Base-by-base conservation (phyloP, 768 basidiomycete genomes). In the Suillus clintonianus region DNA sequence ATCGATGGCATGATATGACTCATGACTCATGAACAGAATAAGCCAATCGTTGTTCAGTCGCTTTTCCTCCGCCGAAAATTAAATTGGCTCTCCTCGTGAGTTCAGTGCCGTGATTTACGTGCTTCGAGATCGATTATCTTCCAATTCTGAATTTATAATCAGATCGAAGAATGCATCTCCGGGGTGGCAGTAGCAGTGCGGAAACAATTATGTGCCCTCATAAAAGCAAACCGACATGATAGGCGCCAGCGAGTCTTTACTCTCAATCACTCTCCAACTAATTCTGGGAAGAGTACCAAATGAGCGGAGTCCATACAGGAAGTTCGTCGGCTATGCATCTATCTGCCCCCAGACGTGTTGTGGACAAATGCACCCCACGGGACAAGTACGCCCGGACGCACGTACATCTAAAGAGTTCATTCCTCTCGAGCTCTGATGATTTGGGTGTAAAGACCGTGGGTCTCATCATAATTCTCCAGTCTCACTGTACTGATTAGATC, bases 291-390 rank as follows among this genome's bases (percentile, higher is more conserved):
- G 22, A 39, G 6, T 9, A 37, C 27, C 17, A 6, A 57, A 27
- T 57, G 56, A 30, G 24, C 39, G 8, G 39, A 11, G 17, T 57
- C 9, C 24, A 22, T 39, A 22, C 36, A 30, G 17, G 39, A 30
- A 57, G 24, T 57, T 17, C 39, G 11, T 41, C 36, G 7, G 22
- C 43, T 8, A 67, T 67, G 67, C 69, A 72, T 62, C 17, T 69
- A 60, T 70, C 58, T 30, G 19, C 72, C 34, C 64, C 76, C 19
- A 69, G 74, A 62, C 72, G 74, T 41, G 66, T 76, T 43, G 71
- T 76, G 48, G 74, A 76, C 62, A 74, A 74, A 64, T 76, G 74
- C 45, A 77, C 74, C 1, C 74, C 74, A 9, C 76, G 74, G 17
- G 74, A 76, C 58, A 74, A 68, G 69, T 76, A 74, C 65, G 74